Conservation (phyloP, 176 grass and related monocot species). For the Oryza meridionalis region DNA sequence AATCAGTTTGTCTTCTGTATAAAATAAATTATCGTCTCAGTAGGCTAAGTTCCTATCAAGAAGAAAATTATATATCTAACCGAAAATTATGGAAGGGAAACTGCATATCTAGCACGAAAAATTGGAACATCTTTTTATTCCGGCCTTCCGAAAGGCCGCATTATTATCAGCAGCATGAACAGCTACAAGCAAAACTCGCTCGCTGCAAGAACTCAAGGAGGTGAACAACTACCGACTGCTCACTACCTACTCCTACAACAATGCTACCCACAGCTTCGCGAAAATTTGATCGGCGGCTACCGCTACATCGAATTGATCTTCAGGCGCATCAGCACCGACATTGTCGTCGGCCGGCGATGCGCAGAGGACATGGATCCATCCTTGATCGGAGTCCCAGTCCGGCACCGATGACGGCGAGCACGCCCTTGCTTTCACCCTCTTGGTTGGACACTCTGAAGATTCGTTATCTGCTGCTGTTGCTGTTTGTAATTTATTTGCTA, state of each 20-base stretch:
- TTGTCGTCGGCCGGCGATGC: background rate
- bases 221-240: background rate
- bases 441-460: too few species aligned
- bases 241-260: background rate
- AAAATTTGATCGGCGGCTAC: background rate
- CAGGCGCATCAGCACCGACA: too few species aligned
- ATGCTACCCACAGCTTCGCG: background rate
- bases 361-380: too few species aligned
- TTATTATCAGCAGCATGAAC: background rate
- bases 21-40: background rate
- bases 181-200: slow-evolving; percentile 1
- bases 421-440: too few species aligned
- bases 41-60: background rate
- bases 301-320: too few species aligned
- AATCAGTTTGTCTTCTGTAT: background rate
- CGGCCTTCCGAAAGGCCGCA: background rate
- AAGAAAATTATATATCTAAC: background rate
- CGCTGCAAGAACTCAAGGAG: background rate
- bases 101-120: background rate
- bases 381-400: too few species aligned
- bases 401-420: too few species aligned
- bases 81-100: background rate
- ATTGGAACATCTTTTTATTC: background rate
- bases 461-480: too few species aligned
- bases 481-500: too few species aligned